Conservation (phyloP, 352 stramenopile genomes). For the Phytophthora palmivora region DNA sequence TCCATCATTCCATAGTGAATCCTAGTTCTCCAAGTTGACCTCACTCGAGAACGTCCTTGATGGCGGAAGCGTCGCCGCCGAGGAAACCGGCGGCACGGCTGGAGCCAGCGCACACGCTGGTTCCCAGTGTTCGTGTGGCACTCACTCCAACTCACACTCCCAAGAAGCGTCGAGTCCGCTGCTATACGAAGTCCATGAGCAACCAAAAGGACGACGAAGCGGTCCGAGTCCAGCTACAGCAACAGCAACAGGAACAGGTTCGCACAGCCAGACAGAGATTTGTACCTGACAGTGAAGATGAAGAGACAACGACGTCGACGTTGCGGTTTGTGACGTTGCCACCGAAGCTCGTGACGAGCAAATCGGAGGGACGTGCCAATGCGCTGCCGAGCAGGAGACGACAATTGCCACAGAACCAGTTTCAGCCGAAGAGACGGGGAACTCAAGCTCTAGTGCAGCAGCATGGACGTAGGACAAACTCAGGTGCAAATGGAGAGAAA, state of each 20-base stretch:
- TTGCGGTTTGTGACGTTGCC: constrained; percentile 22
- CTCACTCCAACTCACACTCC: constrained; percentile 20
- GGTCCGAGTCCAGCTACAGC: constrained; percentile 2
- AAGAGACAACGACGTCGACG: constrained; percentile 19
- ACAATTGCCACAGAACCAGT: constrained; percentile 14
- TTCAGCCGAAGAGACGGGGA: constrained; percentile 2
- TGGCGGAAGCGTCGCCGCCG: constrained; percentile 27
- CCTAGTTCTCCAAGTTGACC: constrained; percentile 12
- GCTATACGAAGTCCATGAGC: constrained; percentile 7
- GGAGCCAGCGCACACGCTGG: constrained; percentile 10
- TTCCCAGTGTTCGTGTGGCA: constrained; percentile 14
- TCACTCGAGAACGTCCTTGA: constrained; percentile 16
- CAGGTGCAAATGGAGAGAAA: constrained; percentile 9
- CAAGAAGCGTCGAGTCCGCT: constrained; percentile 24
- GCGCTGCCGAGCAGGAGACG: constrained; percentile 24
- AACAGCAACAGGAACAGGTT: constrained; percentile 25
- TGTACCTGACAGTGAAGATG: constrained; percentile 39
- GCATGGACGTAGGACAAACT: not conserved
- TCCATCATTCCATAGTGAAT: not conserved
- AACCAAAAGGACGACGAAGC: constrained; percentile 12
- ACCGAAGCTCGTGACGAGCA: constrained; percentile 30
- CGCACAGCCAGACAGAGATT: constrained; percentile 38
- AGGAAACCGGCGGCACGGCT: constrained; percentile 23
- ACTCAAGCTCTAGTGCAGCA: constrained; percentile 6
- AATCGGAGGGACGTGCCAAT: constrained; percentile 28